Conservation (phyloP, 2,329 filamentous ascomycete genomes). For the Coleophoma crateriformis region DNA sequence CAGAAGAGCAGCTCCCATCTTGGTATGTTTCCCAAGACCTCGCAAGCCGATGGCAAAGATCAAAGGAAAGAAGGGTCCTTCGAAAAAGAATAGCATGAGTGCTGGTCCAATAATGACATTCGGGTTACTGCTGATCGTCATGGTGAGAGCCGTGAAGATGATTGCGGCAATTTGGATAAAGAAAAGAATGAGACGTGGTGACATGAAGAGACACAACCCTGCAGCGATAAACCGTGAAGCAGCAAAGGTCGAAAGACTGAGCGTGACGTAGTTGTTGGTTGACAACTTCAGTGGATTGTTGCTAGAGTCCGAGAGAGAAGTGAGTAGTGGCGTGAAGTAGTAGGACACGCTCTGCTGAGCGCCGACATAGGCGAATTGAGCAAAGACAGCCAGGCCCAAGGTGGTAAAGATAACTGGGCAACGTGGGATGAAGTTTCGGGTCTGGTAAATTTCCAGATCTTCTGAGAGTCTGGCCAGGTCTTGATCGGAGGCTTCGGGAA, state of each 20-base stretch:
- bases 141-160: conserved; percentile 44
- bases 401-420: conserved; percentile 33
- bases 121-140: conserved; percentile 35
- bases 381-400: conserved; percentile 65
- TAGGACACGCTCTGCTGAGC: conserved; percentile 63
- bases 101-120: conserved; percentile 54
- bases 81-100: conserved; percentile 71
- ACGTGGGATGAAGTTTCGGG: conserved; percentile 27
- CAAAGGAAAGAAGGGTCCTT: conserved; percentile 77
- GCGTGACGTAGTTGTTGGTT: conserved; percentile 60
- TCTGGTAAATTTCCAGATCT: conserved; percentile 13
- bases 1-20: conserved; percentile 71
- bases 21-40: conserved; percentile 74
- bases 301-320: conserved; percentile 31
- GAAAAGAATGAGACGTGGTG: conserved; percentile 64
- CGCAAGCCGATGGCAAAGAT: conserved; percentile 76
- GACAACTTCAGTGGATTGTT: conserved; percentile 39
- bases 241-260: conserved; percentile 69
- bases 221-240: conserved; percentile 66
- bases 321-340: conserved; percentile 49
- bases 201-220: conserved; percentile 53
- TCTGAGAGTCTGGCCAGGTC: conserved; percentile 44
- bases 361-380: conserved; percentile 76
- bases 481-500: conserved; percentile 49
- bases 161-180: conserved; percentile 57